Percentiles rank a stretch among this genome's conserved stretches.
phyloP scores from a whole-genome alignment of 2,329 filamentous ascomycete genomes.

The Hymenoscyphus salicellus region DNA sequence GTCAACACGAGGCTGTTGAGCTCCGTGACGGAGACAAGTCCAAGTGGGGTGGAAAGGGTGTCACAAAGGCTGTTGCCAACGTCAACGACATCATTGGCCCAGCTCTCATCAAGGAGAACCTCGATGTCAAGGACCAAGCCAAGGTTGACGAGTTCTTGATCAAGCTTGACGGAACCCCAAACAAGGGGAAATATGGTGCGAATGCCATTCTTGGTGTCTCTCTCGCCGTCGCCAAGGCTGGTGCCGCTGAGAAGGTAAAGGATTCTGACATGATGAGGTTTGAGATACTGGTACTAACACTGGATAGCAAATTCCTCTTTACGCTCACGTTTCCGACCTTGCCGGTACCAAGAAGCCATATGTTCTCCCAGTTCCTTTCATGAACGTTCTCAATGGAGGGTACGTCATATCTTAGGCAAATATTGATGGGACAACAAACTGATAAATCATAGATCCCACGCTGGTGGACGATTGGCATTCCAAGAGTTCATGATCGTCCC shows the following conservation, averaged over 20 bases:
- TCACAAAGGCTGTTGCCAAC: conserved; percentile 80
- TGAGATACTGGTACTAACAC: conserved; percentile 11
- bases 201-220: conserved; percentile 86
- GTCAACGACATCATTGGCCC: conserved; percentile 80
- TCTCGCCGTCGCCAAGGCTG: conserved; percentile 82
- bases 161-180: conserved; percentile 76
- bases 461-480: conserved; percentile 91
- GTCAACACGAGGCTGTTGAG: conserved; percentile 87
- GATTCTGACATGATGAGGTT: conserved; percentile 7
- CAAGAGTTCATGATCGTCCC: conserved; percentile 97
- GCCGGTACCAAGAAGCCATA: conserved; percentile 89
- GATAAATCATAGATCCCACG: conserved; percentile 69
- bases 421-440: conserved; percentile 14
- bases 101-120: conserved; percentile 74
- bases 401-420: conserved; percentile 20
- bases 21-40: conserved; percentile 86
- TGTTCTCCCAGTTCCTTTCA: conserved; percentile 85
- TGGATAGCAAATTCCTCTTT: conserved; percentile 70
- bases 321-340: conserved; percentile 83
- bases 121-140: conserved; percentile 84
- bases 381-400: conserved; percentile 84
- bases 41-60: conserved; percentile 85
- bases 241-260: conserved; percentile 75
- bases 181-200: conserved; percentile 85
- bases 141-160: conserved; percentile 82